Conservation (phyloP, 148 eudicot species). For the Limonium bicolor region DNA sequence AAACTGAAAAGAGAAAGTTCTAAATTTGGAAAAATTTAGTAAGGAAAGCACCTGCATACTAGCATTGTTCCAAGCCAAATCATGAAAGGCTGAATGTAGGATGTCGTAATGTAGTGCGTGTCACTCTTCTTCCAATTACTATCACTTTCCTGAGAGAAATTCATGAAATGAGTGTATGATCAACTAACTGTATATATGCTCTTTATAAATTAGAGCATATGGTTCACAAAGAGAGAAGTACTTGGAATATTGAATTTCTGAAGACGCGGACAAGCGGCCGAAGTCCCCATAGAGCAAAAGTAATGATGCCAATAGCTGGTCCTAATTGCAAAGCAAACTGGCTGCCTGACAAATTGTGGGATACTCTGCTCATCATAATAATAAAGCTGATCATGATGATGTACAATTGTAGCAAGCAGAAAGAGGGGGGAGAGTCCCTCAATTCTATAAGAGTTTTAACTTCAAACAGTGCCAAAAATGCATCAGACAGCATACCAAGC, state of each 20-base stretch:
- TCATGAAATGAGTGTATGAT: not conserved
- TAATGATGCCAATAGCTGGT: slow-evolving; percentile 33
- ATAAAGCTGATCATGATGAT: not conserved
- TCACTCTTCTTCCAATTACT: slow-evolving; percentile 71
- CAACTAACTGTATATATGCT: not conserved
- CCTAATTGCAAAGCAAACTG: slow-evolving; percentile 30
- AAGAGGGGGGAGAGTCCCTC: not conserved
- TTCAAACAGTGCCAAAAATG: no score
- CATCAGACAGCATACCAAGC: no score
- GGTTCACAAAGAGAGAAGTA: slow-evolving; percentile 6
- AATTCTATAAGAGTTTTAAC: no score
- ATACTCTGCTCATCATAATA: slow-evolving; percentile 31
- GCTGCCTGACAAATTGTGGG: slow-evolving; percentile 27
- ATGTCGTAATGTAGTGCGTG: slow-evolving; percentile 47
- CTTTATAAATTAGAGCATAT: not conserved
- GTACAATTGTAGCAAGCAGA: not conserved
- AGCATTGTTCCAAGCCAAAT: slow-evolving; percentile 76
- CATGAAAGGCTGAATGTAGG: slow-evolving; percentile 77
- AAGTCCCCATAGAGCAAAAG: slow-evolving; percentile 47
- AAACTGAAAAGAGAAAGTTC: not conserved
- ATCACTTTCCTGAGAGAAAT: slow-evolving; percentile 43
- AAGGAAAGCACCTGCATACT: slow-evolving; percentile 58
- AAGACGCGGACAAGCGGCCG: slow-evolving; percentile 27
- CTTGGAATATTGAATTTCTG: slow-evolving; percentile 24
- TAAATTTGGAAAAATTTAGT: not conserved